These are phyloP conservation scores for Phytopythium oedochilum DNA, from an alignment of 352 stramenopile species.

Conservation along the genomic window DNA sequence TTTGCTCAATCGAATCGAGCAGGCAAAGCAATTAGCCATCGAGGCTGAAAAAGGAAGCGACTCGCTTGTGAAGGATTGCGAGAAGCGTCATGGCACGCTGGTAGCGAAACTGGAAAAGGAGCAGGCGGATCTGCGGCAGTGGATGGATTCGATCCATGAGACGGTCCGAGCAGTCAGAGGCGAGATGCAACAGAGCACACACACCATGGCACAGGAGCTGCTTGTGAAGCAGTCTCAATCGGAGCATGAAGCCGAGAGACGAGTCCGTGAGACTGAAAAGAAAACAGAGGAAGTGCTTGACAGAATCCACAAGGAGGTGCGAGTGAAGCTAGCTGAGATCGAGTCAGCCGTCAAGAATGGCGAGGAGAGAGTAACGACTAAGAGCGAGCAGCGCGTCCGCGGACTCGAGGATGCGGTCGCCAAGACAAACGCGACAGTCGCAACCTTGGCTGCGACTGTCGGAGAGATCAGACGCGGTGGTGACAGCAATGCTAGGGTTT, in stretches of 20 bases:
- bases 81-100: not conserved
- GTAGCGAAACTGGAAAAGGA: slow-evolving; percentile 34
- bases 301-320: slow-evolving; percentile 14
- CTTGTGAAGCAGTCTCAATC: slow-evolving; percentile 25
- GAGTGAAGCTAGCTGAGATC: not conserved
- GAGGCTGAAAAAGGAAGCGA: not conserved
- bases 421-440: slow-evolving; percentile 12
- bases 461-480: not conserved
- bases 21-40: slow-evolving; percentile 2
- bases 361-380: not conserved
- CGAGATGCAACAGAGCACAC: slow-evolving; percentile 42
- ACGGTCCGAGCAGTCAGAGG: slow-evolving; percentile 36
- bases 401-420: slow-evolving; percentile 20
- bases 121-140: slow-evolving; percentile 39
- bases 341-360: not conserved
- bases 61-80: not conserved
- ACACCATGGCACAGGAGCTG: slow-evolving; percentile 29
- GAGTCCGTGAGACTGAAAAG: slow-evolving; percentile 28
- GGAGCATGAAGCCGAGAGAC: slow-evolving; percentile 25
- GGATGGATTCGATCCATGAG: slow-evolving; percentile 33
- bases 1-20: slow-evolving; percentile 2
- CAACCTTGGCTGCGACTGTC: not conserved
- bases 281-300: slow-evolving; percentile 10
- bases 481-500: not conserved
- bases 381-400: slow-evolving; percentile 16